Base-by-base conservation (phyloP, 148 eudicot species). In the Rhododendron williamsianum region DNA sequence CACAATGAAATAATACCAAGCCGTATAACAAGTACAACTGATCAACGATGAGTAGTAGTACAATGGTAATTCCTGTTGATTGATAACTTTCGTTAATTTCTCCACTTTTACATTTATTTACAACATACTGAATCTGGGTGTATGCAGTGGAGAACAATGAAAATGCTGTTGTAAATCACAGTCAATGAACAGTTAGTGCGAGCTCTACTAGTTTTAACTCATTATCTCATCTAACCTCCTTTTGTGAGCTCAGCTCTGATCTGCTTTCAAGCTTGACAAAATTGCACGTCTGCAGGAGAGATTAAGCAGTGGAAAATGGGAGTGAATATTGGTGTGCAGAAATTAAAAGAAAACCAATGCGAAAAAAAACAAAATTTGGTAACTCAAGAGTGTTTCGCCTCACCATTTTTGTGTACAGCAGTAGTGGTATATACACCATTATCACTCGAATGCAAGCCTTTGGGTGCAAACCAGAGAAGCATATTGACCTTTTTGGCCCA, bases 371-470 rank as follows among this genome's bases (percentile, higher is more conserved):
- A 15, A 46, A 51, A 72, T 52, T 74, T 6, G 35, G 16, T 48
- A 36, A 51, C 85, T 84, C 21, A 72, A 76, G 6, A 54, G 7
- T 19, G 71, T 74, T 21, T 36, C 6, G 33, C 35, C 60, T 84
- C n/a, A 46, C 27, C 15, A 74, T 51, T 13, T 51, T n/a, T 21
- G 49, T 36, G 13, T 9, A 52, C 71, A 74, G 27, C 25, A 33
- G 11, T 41, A 81, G 80, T 25, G 71, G 45, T 63, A 76, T 83
- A 21, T 36, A 49, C 79, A 58, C 45, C 73, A 79, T 46, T 30
- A 33, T 94, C 89, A 97, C 90, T 97, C 99, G 69, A 97, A 97
- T 12, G 98, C 99, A 85, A 97, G 99, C 89, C 99, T 90, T 84
- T 97, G 99, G 38, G 94, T 89, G 83, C 92, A 95, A 30, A 97